Percentiles rank a stretch among this genome's conserved stretches.
Conservation (phyloP, 169 alveolate species). For the Theileria orientalis region DNA sequence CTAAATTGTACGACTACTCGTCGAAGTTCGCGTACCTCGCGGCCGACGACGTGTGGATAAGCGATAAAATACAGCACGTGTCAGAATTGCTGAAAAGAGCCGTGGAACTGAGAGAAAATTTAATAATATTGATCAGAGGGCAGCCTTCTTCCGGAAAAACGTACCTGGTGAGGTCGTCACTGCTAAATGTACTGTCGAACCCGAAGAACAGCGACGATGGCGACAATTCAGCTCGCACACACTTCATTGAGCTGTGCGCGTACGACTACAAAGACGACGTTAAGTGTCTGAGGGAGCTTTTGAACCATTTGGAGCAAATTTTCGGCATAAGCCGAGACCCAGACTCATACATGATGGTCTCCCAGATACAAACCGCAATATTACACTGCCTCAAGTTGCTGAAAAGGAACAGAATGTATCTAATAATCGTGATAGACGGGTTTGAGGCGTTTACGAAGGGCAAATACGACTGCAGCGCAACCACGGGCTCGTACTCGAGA, state of each 20-base stretch:
- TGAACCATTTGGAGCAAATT: constrained; percentile 43
- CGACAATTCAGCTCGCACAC: constrained; percentile 15
- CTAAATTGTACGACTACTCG: background rate
- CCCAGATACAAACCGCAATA: constrained; percentile 51
- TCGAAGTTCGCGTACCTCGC: background rate
- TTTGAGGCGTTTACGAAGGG: constrained; percentile 69
- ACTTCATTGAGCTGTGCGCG: constrained; percentile 60
- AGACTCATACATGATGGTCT: background rate
- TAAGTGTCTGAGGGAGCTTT: constrained; percentile 61
- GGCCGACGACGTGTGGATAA: constrained; percentile 31
- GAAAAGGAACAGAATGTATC: constrained; percentile 40
- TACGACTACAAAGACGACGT: constrained; percentile 68
- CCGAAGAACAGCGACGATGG: background rate
- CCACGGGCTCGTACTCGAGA: constrained; percentile 55
- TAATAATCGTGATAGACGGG: constrained; percentile 68
- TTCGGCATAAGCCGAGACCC: constrained; percentile 18
- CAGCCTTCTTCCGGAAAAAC: constrained; percentile 61
- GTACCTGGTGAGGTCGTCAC: constrained; percentile 32
- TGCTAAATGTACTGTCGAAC: background rate
- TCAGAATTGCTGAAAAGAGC: constrained; percentile 8
- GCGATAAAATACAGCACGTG: constrained; percentile 20
- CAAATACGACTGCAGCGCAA: constrained; percentile 53
- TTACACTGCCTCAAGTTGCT: constrained; percentile 49
- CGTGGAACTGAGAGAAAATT: constrained; percentile 10
- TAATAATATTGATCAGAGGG: constrained; percentile 34